Evolutionary conservation across 1,139 yeast species (phyloP).

Genomic region (Magnusiomyces suaveolens): DNA sequence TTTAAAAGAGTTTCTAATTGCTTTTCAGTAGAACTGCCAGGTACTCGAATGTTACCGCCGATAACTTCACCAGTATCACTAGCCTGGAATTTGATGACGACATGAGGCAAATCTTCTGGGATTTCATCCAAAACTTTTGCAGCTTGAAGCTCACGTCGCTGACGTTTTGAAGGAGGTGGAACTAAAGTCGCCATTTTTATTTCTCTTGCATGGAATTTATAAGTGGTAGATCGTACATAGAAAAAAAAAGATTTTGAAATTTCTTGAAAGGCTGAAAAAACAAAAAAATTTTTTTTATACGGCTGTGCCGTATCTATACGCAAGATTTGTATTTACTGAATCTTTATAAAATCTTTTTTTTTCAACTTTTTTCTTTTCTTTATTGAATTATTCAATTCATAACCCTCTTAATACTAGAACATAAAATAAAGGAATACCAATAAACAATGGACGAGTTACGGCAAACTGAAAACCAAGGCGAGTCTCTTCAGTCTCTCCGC

Average conservation of each 20-base stretch:
- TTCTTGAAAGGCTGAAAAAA: neutral
- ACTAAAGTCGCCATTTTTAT: slow-evolving; percentile 83
- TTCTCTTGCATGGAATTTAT: too few species aligned
- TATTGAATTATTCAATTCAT: neutral
- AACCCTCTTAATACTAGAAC: too few species aligned
- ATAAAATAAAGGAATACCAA: too few species aligned
- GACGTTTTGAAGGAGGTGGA: slow-evolving; percentile 91
- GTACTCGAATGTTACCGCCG: slow-evolving; percentile 84
- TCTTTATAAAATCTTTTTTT: neutral
- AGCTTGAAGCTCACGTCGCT: slow-evolving; percentile 72
- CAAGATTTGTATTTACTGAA: neutral
- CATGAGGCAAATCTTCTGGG: slow-evolving; percentile 79
- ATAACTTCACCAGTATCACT: slow-evolving; percentile 85
- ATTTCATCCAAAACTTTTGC: slow-evolving; percentile 65
- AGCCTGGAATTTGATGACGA: slow-evolving; percentile 80
- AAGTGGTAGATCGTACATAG: neutral
- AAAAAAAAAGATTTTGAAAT: neutral
- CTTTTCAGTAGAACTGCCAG: slow-evolving; percentile 76
- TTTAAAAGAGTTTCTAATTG: slow-evolving; percentile 84
- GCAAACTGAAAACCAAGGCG: slow-evolving; percentile 29
- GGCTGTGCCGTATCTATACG: neutral
- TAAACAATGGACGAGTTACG: slow-evolving; percentile 31
- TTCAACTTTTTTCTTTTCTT: neutral
- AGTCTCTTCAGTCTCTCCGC: slow-evolving; percentile 23
- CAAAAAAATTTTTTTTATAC: slow-evolving; percentile 3